Evolutionary conservation across 139 green algal species (phyloP).

Genomic region (Coccomyxa sp.): DNA sequence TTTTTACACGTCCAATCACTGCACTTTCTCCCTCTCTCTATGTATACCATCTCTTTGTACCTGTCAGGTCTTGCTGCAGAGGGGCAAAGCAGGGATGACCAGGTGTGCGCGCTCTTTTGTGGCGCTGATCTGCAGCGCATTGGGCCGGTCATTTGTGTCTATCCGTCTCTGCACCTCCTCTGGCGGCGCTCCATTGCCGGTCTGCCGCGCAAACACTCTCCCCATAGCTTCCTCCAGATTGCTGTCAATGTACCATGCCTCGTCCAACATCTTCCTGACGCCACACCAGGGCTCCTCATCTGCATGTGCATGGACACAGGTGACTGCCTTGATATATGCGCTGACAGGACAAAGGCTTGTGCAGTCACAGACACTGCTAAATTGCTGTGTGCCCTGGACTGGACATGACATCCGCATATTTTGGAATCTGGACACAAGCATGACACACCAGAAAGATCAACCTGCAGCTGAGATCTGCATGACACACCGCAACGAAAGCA

Average conservation of each 20-base stretch:
- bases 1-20: too few species aligned
- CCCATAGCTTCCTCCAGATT: slow-evolving; percentile 59
- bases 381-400: neutral
- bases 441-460: neutral
- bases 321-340: neutral
- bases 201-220: slow-evolving; percentile 50
- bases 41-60: too few species aligned
- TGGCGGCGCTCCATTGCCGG: slow-evolving; percentile 37
- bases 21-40: too few species aligned
- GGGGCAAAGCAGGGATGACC: slow-evolving; percentile 32
- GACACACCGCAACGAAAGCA: too few species aligned
- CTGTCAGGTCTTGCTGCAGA: too few species aligned
- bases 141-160: slow-evolving; percentile 67
- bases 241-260: slow-evolving; percentile 71
- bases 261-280: slow-evolving; percentile 52
- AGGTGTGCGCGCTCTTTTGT: slow-evolving; percentile 34
- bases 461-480: too few species aligned
- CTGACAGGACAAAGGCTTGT: neutral
- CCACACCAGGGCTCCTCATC: slow-evolving; percentile 35
- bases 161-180: slow-evolving; percentile 50
- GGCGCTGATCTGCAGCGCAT: slow-evolving; percentile 52
- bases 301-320: slow-evolving; percentile 3
- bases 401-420: neutral
- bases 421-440: neutral
- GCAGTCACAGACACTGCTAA: neutral